phyloP scores from a whole-genome alignment of 192 early-diverging fungal genomes.

The Gigaspora rosea region DNA sequence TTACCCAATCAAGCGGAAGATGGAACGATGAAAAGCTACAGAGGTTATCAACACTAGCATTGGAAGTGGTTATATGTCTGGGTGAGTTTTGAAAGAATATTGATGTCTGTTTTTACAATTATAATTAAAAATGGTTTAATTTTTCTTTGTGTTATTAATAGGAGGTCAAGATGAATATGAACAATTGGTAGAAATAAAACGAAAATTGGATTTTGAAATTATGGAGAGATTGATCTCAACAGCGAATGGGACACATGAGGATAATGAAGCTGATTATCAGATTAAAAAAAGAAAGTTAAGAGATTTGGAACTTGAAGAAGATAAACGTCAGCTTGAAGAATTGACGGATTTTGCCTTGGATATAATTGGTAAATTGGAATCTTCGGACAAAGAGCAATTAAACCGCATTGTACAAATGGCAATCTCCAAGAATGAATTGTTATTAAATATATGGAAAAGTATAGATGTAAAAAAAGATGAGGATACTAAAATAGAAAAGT shows the following conservation, averaged over 20 bases:
- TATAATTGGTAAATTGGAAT: constrained; percentile 3
- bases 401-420: constrained; percentile 1
- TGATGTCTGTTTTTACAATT: neutral
- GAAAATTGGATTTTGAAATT: constrained; percentile 4
- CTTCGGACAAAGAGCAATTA: constrained; percentile 3
- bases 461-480: neutral
- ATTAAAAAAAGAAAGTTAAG: neutral
- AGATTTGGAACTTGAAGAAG: neutral
- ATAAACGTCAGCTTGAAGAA: neutral
- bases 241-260: neutral
- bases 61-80: neutral
- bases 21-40: constrained; percentile 3
- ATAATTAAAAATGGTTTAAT: neutral
- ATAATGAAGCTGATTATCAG: neutral
- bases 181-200: neutral
- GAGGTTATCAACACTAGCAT: neutral
- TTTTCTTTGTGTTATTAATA: constrained; percentile 11
- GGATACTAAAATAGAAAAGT: constrained; percentile 4
- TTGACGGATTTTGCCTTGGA: neutral
- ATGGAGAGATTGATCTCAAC: constrained; percentile 1
- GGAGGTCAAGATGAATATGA: neutral
- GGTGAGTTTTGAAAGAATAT: constrained; percentile 9
- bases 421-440: neutral
- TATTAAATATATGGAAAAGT: constrained; percentile 2
- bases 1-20: neutral